Percentiles rank a stretch among this genome's conserved stretches.
Evolutionary conservation across 1,284 basidiomycete genomes (phyloP).

Genomic region (Boletellus dicymbophilus): DNA sequence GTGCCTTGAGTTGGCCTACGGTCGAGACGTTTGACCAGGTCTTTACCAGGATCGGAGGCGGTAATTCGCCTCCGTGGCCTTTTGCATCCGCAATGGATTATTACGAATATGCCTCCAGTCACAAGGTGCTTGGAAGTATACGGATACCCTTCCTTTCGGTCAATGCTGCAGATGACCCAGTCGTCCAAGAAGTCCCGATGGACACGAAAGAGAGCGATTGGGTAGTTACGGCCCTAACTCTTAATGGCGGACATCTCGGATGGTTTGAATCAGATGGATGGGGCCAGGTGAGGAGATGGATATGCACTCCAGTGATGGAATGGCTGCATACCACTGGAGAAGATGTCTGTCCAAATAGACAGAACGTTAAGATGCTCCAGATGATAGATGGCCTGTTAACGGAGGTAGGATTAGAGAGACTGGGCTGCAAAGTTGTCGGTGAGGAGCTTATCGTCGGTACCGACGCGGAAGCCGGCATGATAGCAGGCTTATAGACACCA

Average conservation of each 20-base stretch:
- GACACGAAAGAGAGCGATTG: constrained; percentile 61
- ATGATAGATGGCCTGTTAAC: constrained; percentile 61
- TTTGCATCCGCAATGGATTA: constrained; percentile 80
- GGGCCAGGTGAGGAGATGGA: constrained; percentile 63
- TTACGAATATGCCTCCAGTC: constrained; percentile 71
- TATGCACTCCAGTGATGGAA: constrained; percentile 71
- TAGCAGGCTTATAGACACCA: constrained; percentile 41
- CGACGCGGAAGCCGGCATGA: constrained; percentile 38
- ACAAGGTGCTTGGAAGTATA: constrained; percentile 56
- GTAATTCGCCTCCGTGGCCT: constrained; percentile 79
- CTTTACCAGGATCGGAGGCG: constrained; percentile 78
- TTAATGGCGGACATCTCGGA: constrained; percentile 89
- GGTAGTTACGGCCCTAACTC: constrained; percentile 75
- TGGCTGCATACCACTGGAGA: constrained; percentile 68
- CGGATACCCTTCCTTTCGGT: constrained; percentile 79
- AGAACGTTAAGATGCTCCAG: constrained; percentile 33
- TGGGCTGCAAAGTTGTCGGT: constrained; percentile 47
- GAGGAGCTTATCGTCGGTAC: constrained; percentile 40
- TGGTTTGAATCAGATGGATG: constrained; percentile 76
- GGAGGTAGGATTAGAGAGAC: constrained; percentile 41
- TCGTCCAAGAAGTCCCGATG: constrained; percentile 67
- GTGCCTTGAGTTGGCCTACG: constrained; percentile 53
- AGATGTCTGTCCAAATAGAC: constrained; percentile 43
- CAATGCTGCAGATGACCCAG: constrained; percentile 92
- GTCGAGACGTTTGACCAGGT: constrained; percentile 63